These are phyloP conservation scores for Microcera coccophila DNA, from an alignment of 2,329 filamentous ascomycete genomes.

Conservation along the genomic window DNA sequence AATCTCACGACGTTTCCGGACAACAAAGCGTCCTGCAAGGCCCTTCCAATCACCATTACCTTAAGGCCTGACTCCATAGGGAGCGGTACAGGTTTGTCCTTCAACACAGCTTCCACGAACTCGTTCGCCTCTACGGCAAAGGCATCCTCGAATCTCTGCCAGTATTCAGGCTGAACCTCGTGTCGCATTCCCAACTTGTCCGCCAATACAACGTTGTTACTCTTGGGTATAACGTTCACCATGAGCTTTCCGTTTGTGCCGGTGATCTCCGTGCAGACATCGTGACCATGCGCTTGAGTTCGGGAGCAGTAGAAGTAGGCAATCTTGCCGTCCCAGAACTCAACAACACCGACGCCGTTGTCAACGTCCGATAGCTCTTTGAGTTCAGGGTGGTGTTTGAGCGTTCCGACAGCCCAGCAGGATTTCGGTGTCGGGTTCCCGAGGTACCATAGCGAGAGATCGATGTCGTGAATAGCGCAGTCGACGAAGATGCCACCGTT, in stretches of 20 bases:
- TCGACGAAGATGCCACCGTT: conserved; percentile 68
- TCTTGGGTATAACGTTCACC: conserved; percentile 56
- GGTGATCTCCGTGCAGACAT: conserved; percentile 65
- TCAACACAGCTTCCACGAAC: conserved; percentile 52
- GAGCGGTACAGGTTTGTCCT: conserved; percentile 54
- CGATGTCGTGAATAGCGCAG: conserved; percentile 66
- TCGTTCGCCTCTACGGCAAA: conserved; percentile 63
- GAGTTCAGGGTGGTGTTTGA: conserved; percentile 31
- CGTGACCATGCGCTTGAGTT: conserved; percentile 68
- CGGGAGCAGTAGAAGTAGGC: conserved; percentile 62
- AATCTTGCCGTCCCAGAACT: conserved; percentile 62
- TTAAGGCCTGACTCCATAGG: conserved; percentile 57
- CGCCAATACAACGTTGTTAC: conserved; percentile 53
- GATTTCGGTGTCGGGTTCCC: conserved; percentile 31
- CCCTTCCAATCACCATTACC: conserved; percentile 59
- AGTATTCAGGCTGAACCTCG: conserved; percentile 60
- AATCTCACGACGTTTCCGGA: conserved; percentile 57
- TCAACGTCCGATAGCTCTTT: conserved; percentile 32
- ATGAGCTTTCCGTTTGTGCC: conserved; percentile 62
- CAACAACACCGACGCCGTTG: conserved; percentile 51
- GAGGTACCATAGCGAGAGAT: conserved; percentile 34
- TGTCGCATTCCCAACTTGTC: conserved; percentile 48
- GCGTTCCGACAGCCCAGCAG: conserved; percentile 30
- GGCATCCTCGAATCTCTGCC: conserved; percentile 59
- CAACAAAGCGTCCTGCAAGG: conserved; percentile 56